Percentiles rank a stretch among this genome's conserved stretches.
Evolutionary conservation across 257 asterid genomes (phyloP).

Genomic region (Cordia subcordata): DNA sequence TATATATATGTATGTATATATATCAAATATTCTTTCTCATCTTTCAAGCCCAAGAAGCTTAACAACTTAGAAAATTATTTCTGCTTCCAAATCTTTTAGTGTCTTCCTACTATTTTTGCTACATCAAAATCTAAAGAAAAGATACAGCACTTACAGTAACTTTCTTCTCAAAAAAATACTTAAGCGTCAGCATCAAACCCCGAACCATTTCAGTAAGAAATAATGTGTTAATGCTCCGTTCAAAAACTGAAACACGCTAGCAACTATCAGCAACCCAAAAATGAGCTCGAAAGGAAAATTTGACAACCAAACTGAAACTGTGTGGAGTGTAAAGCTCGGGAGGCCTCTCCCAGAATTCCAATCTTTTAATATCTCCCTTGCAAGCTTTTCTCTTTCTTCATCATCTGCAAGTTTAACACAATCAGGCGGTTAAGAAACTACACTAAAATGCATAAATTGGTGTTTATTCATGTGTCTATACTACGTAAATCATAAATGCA

Average conservation of each 20-base stretch:
- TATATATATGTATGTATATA: no score
- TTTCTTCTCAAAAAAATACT: slow-evolving; percentile 81
- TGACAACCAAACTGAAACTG: background rate
- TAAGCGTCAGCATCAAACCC: slow-evolving; percentile 74
- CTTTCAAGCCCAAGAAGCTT: no score
- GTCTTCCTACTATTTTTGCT: background rate
- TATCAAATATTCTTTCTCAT: no score
- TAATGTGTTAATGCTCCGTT: slow-evolving; percentile 79
- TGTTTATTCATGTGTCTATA: no score
- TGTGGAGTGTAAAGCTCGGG: slow-evolving; percentile 9
- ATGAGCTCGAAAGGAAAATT: background rate
- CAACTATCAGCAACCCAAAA: slow-evolving; percentile 14
- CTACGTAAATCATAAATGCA: no score
- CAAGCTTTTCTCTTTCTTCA: slow-evolving; percentile 75
- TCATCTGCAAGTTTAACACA: slow-evolving; percentile 45
- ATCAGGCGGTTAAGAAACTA: background rate
- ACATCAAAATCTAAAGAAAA: background rate
- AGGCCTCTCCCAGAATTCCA: slow-evolving; percentile 68
- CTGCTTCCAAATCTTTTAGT: background rate
- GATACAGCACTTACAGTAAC: slow-evolving; percentile 60
- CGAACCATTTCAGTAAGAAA: slow-evolving; percentile 95
- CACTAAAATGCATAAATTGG: no score
- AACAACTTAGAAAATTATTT: background rate
- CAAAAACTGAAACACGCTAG: slow-evolving; percentile 55
- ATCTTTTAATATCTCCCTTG: slow-evolving; percentile 74